Percentiles rank a stretch among this genome's conserved stretches.
phyloP scores from a whole-genome alignment of 2,329 filamentous ascomycete species.

The Diplocarpon mali region DNA sequence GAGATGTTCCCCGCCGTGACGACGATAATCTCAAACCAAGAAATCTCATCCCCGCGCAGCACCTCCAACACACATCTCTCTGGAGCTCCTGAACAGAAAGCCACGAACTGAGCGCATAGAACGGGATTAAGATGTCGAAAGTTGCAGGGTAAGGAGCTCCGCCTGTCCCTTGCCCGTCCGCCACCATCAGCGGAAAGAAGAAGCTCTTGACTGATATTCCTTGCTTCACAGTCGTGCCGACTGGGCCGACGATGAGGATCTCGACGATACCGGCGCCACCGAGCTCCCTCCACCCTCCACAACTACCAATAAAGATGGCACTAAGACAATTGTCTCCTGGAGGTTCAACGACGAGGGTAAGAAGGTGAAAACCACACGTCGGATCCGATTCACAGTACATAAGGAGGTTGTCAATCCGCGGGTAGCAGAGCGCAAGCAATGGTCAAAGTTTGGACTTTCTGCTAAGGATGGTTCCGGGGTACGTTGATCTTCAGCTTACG shows the following conservation, averaged over 20 bases:
- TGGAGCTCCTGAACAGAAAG: no score
- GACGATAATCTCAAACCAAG: background rate
- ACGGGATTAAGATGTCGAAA: slow-evolving; percentile 6
- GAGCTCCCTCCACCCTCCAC: slow-evolving; percentile 77
- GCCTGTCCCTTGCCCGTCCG: background rate
- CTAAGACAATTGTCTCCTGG: slow-evolving; percentile 88
- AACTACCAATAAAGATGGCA: slow-evolving; percentile 95
- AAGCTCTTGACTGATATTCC: slow-evolving; percentile 1
- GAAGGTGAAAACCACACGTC: slow-evolving; percentile 94
- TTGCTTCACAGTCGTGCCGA: slow-evolving; percentile 36
- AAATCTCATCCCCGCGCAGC: no score
- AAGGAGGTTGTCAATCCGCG: slow-evolving; percentile 93
- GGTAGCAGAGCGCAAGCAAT: slow-evolving; percentile 86
- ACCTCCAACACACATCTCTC: no score
- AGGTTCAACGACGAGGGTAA: slow-evolving; percentile 85
- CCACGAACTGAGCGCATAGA: no score
- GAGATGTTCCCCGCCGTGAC: slow-evolving; percentile 1
- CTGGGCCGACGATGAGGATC: slow-evolving; percentile 88
- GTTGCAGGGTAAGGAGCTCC: slow-evolving; percentile 3
- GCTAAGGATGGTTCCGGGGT: slow-evolving; percentile 58
- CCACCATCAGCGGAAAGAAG: background rate
- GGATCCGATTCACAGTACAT: slow-evolving; percentile 83
- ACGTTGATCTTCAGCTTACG: background rate
- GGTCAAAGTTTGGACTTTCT: slow-evolving; percentile 86
- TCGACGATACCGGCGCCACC: slow-evolving; percentile 57